Conservation (phyloP, 108 stramenopile genomes). For the Asterionellopsis glacialis region DNA sequence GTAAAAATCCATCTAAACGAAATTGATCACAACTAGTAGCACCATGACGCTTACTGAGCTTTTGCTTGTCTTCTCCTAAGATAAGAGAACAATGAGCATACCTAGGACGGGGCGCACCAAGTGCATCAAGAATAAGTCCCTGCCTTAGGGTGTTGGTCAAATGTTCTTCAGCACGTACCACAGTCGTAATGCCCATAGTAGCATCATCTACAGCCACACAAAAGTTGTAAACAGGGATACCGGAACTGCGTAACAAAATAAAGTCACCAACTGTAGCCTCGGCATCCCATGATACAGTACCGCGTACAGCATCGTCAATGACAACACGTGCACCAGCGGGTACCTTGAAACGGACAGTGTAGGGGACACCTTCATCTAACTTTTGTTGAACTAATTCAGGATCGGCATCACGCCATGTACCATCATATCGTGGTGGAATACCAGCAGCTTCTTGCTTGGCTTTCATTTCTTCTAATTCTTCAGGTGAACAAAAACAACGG, state of each 20-base stretch:
- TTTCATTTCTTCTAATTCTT: conserved; percentile 92
- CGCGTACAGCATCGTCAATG: conserved; percentile 93
- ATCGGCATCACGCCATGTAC: conserved; percentile 95
- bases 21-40: conserved; percentile 96
- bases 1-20: conserved; percentile 88
- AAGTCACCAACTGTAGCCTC: conserved; percentile 96
- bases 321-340: conserved; percentile 75
- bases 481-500: conserved; percentile 93
- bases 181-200: conserved; percentile 92
- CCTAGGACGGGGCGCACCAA: conserved; percentile 80
- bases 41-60: conserved; percentile 95
- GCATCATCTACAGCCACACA: conserved; percentile 98
- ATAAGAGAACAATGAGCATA: conserved; percentile 98
- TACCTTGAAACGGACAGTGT: conserved; percentile 91
- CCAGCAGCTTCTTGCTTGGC: conserved; percentile 74
- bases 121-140: conserved; percentile 83
- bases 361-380: conserved; percentile 74
- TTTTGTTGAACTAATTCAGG: conserved; percentile 74
- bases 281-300: conserved; percentile 94
- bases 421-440: conserved; percentile 87
- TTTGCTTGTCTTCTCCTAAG: conserved; percentile 95
- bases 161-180: conserved; percentile 97
- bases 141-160: conserved; percentile 95
- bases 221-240: conserved; percentile 98
- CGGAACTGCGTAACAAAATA: conserved; percentile 88